Evolutionary conservation across 352 stramenopile species (phyloP).

Genomic region (Elongisporangium anandrum): DNA sequence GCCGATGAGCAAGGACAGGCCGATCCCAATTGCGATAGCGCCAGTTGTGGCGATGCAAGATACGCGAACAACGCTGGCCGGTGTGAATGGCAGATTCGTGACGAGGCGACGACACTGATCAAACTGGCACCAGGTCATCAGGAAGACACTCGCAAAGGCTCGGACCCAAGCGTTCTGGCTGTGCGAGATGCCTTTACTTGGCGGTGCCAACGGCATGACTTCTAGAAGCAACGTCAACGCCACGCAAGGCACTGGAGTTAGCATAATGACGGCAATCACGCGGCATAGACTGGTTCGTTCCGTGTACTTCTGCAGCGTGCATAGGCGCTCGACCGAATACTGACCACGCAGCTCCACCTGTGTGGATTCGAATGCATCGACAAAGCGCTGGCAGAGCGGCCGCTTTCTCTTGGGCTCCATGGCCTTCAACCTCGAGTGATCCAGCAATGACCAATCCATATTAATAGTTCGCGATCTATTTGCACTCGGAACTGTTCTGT

Average conservation of each 20-base stretch:
- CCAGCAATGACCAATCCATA: background rate
- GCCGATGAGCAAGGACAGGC: conserved; percentile 9
- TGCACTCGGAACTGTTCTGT: background rate
- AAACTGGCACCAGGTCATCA: conserved; percentile 12
- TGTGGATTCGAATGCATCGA: background rate
- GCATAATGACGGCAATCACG: conserved; percentile 1
- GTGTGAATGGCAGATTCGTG: conserved; percentile 6
- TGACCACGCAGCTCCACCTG: conserved; percentile 25
- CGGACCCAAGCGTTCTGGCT: conserved; percentile 17
- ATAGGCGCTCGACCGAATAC: conserved; percentile 18
- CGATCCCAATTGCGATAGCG: conserved; percentile 5
- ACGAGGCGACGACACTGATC: conserved; percentile 18
- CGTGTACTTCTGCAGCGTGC: conserved; percentile 9
- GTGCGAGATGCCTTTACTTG: conserved; percentile 4
- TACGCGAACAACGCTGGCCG: conserved; percentile 2
- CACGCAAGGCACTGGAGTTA: conserved; percentile 15
- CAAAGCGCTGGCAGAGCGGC: background rate
- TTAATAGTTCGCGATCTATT: background rate
- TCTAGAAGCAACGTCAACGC: conserved; percentile 10
- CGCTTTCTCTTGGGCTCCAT: background rate
- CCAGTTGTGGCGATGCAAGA: conserved; percentile 8
- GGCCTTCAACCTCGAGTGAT: background rate
- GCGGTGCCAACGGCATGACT: conserved; percentile 16
- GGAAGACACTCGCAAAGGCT: conserved; percentile 12
- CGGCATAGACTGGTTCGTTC: conserved; percentile 1